Conservation (phyloP, 805 yeast genomes). For the Grigorovia yakushimaensis region DNA sequence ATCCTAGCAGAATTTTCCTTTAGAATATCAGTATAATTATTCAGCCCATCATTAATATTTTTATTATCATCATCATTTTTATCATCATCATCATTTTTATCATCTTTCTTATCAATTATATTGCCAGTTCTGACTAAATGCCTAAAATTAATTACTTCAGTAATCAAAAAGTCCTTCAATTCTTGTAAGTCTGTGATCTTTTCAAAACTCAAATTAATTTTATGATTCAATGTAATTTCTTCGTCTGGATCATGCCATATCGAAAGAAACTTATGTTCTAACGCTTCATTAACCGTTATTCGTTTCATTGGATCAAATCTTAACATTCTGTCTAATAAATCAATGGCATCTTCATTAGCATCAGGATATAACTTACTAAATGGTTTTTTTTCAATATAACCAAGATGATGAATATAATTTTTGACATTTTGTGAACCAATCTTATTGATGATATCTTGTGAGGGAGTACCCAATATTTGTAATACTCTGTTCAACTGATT, state of each 20-base stretch:
- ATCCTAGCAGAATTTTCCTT: too few species aligned
- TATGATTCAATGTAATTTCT: constrained; percentile 70
- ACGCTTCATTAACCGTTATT: constrained; percentile 78
- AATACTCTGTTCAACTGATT: constrained; percentile 86
- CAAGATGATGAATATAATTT: constrained; percentile 77
- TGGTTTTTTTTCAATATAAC: constrained; percentile 66
- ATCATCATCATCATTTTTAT: constrained; percentile 15
- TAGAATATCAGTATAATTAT: too few species aligned
- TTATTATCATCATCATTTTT: not conserved
- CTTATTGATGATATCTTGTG: constrained; percentile 50
- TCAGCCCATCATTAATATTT: too few species aligned
- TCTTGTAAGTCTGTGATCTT: constrained; percentile 70
- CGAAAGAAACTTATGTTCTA: constrained; percentile 74
- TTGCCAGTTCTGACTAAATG: constrained; percentile 51
- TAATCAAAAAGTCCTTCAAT: constrained; percentile 65
- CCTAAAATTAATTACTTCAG: constrained; percentile 70
- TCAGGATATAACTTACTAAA: constrained; percentile 61
- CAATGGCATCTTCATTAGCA: constrained; percentile 79
- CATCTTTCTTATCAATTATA: constrained; percentile 3
- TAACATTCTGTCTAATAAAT: constrained; percentile 63
- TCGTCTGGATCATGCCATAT: constrained; percentile 91
- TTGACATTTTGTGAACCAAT: constrained; percentile 85
- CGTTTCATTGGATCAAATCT: constrained; percentile 79
- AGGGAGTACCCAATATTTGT: constrained; percentile 81
- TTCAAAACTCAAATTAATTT: constrained; percentile 61